Evolutionary conservation across 192 early-diverging fungal genomes (phyloP).

Genomic region (Umbelopsis isabellina): DNA sequence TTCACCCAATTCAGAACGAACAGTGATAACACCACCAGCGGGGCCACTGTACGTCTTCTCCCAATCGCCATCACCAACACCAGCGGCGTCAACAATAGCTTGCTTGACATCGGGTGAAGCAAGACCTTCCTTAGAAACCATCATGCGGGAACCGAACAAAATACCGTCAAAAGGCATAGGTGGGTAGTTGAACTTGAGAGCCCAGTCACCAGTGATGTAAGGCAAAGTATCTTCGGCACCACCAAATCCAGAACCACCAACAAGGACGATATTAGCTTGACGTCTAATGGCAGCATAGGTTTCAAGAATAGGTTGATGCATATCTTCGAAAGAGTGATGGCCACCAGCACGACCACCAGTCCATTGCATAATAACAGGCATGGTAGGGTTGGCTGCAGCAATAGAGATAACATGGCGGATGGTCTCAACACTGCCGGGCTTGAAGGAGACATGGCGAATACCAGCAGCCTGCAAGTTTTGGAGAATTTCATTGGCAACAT

Average conservation of each 20-base stretch:
- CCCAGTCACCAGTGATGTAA: conserved; percentile 95
- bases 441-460: conserved; percentile 85
- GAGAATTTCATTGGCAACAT: conserved; percentile 84
- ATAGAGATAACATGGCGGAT: conserved; percentile 84
- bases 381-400: conserved; percentile 77
- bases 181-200: conserved; percentile 70
- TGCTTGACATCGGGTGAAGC: conserved; percentile 83
- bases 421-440: conserved; percentile 76
- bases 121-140: conserved; percentile 89
- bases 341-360: conserved; percentile 96
- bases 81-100: conserved; percentile 83
- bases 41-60: conserved; percentile 79
- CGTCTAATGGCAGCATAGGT: conserved; percentile 85
- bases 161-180: conserved; percentile 97
- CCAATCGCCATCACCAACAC: conserved; percentile 82
- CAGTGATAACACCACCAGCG: conserved; percentile 80
- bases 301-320: conserved; percentile 88
- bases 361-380: conserved; percentile 94
- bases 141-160: conserved; percentile 93
- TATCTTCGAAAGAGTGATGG: conserved; percentile 96
- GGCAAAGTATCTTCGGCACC: conserved; percentile 83
- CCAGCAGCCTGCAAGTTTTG: conserved; percentile 70
- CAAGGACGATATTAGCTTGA: conserved; percentile 77
- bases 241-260: conserved; percentile 93
- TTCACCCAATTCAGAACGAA: conserved; percentile 90